These are phyloP conservation scores for Pythium plurisporium DNA, from an alignment of 352 stramenopile genomes.

Conservation along the genomic window DNA sequence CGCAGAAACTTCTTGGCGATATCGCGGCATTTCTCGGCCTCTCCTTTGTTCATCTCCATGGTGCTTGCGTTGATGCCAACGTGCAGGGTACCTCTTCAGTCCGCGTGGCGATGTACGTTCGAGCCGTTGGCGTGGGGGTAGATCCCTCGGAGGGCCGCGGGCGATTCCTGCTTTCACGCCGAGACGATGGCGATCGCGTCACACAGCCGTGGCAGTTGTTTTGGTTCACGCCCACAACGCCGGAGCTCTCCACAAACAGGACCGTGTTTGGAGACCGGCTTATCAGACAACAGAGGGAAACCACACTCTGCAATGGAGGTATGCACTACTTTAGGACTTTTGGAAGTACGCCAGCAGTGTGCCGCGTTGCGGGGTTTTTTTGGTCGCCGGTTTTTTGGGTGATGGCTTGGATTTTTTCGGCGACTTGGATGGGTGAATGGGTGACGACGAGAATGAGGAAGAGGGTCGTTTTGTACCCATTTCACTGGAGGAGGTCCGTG, in stretches of 20 bases:
- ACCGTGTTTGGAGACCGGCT: not conserved
- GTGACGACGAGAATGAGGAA: too few relatives aligned
- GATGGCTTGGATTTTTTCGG: constrained; percentile 20
- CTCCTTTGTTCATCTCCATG: constrained; percentile 92
- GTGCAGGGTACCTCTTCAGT: too few relatives aligned
- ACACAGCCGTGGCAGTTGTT: constrained; percentile 2
- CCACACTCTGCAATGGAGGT: constrained; percentile 10
- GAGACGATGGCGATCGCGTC: not conserved
- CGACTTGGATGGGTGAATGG: constrained; percentile 17
- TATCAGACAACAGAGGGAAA: constrained; percentile 6
- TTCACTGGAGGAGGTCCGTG: not conserved
- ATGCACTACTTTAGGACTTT: constrained; percentile 31
- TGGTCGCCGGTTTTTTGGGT: constrained; percentile 19
- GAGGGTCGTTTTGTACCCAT: constrained; percentile 37
- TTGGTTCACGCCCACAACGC: not conserved
- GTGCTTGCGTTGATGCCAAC: not conserved
- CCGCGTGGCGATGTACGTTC: too few relatives aligned
- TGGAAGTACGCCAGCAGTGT: constrained; percentile 50
- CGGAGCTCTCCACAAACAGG: constrained; percentile 3
- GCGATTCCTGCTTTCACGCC: not conserved
- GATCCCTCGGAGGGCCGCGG: too few relatives aligned
- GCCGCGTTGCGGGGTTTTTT: constrained; percentile 33
- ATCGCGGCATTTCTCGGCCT: constrained; percentile 90
- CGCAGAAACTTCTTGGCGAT: constrained; percentile 86
- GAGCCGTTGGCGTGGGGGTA: too few relatives aligned